Conservation (phyloP, 305 asterid genomes). For the Solanum chacoense region DNA sequence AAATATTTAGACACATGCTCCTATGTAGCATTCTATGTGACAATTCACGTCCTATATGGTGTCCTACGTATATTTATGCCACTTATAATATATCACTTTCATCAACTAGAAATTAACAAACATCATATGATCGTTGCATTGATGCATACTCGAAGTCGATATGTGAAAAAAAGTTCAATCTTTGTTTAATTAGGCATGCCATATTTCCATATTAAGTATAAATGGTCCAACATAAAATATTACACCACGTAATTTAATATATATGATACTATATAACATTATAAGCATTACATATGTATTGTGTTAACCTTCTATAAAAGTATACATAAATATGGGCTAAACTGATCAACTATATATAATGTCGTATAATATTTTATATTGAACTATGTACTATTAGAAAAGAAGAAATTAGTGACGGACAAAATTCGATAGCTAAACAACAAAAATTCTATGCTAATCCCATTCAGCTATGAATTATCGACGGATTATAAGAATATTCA, state of each 20-base stretch:
- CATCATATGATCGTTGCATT: neutral
- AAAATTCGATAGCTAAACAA: too few relatives aligned
- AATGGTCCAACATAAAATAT: neutral
- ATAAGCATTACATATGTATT: neutral
- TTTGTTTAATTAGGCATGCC: neutral
- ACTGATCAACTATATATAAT: neutral
- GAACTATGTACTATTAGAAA: neutral
- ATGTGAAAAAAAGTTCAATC: too few relatives aligned
- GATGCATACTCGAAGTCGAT: neutral
- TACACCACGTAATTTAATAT: neutral
- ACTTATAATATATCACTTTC: neutral
- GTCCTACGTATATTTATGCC: too few relatives aligned
- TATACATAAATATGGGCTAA: neutral
- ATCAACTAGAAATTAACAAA: neutral
- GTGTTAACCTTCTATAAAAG: neutral
- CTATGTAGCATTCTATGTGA: neutral
- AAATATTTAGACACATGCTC: neutral
- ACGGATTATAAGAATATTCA: too few relatives aligned
- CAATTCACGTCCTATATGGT: neutral
- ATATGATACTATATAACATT: too few relatives aligned
- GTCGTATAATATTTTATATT: neutral
- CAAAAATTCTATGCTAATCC: too few relatives aligned
- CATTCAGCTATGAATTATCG: neutral
- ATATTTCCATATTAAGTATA: neutral
- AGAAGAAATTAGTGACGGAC: neutral